phyloP scores from a whole-genome alignment of 257 asterid genomes.

The Petunia secreta region DNA sequence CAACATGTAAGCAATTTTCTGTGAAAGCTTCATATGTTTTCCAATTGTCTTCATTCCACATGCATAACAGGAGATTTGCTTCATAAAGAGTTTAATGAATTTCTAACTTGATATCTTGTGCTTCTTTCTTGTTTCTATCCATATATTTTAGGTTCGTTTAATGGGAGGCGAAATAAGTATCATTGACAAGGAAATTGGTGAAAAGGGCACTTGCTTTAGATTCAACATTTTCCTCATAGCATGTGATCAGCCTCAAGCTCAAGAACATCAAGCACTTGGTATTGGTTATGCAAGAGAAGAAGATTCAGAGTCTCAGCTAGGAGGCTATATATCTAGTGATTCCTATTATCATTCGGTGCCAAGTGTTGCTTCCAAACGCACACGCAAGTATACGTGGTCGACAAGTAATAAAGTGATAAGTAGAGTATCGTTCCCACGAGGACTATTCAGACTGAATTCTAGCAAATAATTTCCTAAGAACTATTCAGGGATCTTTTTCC shows the following conservation, averaged over 20 bases:
- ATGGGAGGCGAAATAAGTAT: slow-evolving; percentile 74
- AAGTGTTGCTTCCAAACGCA: too few species aligned
- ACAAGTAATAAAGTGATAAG: too few species aligned
- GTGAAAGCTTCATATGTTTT: too few species aligned
- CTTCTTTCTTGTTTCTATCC: not conserved
- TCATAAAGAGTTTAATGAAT: too few species aligned
- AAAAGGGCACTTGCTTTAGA: slow-evolving; percentile 59
- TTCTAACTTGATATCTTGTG: too few species aligned
- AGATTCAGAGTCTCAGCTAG: slow-evolving; percentile 33
- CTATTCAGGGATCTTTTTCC: too few species aligned
- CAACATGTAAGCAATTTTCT: not conserved
- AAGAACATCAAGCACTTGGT: not conserved
- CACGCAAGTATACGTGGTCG: too few species aligned
- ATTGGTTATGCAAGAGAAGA: not conserved
- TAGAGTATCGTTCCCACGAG: too few species aligned
- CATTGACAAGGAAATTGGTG: slow-evolving; percentile 52
- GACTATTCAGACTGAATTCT: too few species aligned
- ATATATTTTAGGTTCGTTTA: slow-evolving; percentile 45
- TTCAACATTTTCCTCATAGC: slow-evolving; percentile 41
- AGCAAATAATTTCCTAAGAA: too few species aligned
- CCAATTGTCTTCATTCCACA: too few species aligned
- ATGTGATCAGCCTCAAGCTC: slow-evolving; percentile 3
- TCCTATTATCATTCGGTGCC: slow-evolving; percentile 29
- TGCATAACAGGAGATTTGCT: too few species aligned
- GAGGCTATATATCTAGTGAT: slow-evolving; percentile 26